phyloP scores from a whole-genome alignment of 768 basidiomycete genomes.

The Mycena metata region DNA sequence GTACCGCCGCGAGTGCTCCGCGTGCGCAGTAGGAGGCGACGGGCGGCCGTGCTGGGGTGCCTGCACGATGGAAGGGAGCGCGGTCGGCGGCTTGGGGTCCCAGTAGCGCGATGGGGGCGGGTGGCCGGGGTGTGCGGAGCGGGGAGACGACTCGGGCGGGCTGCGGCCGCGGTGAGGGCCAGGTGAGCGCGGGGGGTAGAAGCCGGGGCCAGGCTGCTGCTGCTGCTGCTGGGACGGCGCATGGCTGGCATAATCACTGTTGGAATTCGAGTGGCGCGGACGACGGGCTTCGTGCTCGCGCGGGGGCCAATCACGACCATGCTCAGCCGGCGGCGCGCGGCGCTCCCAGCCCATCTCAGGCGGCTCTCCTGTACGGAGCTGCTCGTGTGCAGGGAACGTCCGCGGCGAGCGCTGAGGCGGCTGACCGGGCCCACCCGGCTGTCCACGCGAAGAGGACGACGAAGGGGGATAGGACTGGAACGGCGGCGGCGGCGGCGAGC shows the following conservation, averaged over 20 bases:
- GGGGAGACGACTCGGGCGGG: conserved; percentile 74
- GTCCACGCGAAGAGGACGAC: conserved; percentile 55
- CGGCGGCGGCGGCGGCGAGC: conserved; percentile 63
- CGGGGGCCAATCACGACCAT: conserved; percentile 35
- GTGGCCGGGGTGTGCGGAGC: conserved; percentile 59
- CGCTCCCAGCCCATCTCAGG: conserved; percentile 74
- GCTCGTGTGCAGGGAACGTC: conserved; percentile 66
- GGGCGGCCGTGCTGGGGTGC: conserved; percentile 49
- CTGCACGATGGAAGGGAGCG: conserved; percentile 49
- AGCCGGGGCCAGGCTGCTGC: conserved; percentile 36
- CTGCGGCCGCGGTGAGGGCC: conserved; percentile 57
- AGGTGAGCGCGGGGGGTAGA: conserved; percentile 60
- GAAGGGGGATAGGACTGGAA: conserved; percentile 63
- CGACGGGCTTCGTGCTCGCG: conserved; percentile 55
- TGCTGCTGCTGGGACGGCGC: conserved; percentile 44
- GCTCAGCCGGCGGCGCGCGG: conserved; percentile 56
- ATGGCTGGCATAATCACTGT: conserved; percentile 52
- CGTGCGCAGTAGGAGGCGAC: conserved; percentile 50
- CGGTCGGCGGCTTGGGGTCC: conserved; percentile 69
- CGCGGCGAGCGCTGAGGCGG: conserved; percentile 71
- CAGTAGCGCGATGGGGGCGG: conserved; percentile 60
- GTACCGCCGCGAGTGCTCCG: conserved; percentile 68
- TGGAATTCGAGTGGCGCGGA: conserved; percentile 48
- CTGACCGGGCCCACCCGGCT: conserved; percentile 63
- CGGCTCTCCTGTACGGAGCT: conserved; percentile 57